These are phyloP conservation scores for Limnanthes douglasii DNA, from an alignment of 345 rosid species.

Conservation along the genomic window DNA sequence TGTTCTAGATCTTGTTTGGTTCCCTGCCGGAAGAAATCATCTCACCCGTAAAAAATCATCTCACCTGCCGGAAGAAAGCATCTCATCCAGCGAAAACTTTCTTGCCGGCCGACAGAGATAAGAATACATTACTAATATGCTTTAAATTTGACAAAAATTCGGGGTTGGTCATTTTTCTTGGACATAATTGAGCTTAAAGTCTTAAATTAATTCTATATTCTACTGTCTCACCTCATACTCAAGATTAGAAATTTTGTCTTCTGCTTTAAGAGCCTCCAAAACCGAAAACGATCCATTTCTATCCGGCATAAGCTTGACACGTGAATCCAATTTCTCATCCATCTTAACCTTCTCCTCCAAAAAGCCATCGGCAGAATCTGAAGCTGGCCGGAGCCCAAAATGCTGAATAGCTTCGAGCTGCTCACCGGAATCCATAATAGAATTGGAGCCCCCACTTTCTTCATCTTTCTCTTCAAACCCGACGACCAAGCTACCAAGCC, in stretches of 20 bases:
- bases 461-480: constrained; percentile 21
- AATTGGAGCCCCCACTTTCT: constrained; percentile 13
- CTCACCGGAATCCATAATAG: constrained; percentile 27
- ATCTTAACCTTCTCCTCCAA: constrained; percentile 5
- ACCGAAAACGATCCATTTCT: constrained; percentile 20
- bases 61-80: neutral
- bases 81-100: neutral
- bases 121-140: neutral
- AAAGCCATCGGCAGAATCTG: constrained; percentile 4
- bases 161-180: too few relatives aligned
- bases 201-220: neutral
- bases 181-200: too few relatives aligned
- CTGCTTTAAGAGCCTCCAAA: constrained; percentile 25
- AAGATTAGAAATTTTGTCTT: constrained; percentile 55
- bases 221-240: constrained; percentile 32
- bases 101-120: too few relatives aligned
- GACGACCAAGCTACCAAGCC: constrained; percentile 35
- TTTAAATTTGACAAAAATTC: too few relatives aligned
- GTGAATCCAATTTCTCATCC: constrained; percentile 9
- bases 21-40: neutral
- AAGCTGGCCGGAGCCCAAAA: constrained; percentile 11
- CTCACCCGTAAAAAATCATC: neutral
- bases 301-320: constrained; percentile 9
- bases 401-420: constrained; percentile 44
- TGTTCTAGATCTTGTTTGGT: too few relatives aligned